phyloP scores from a whole-genome alignment of 129 eudicot species.

The Escallonia rubra region DNA sequence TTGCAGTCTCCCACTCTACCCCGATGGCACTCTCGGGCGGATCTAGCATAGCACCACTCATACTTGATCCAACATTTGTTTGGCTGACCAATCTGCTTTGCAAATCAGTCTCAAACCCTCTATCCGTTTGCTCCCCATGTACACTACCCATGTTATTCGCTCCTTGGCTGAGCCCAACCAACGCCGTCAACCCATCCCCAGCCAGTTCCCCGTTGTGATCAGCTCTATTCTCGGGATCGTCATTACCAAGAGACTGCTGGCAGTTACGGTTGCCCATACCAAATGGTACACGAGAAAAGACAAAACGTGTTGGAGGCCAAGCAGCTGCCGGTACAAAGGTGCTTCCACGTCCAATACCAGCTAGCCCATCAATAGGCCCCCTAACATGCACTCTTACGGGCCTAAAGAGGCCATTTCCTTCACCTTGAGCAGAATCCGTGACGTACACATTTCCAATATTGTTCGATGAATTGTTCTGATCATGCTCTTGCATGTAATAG shows the following conservation, averaged over 20 bases:
- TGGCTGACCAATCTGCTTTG: constrained; percentile 49
- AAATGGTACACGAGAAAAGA: constrained; percentile 87
- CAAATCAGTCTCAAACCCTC: constrained; percentile 46
- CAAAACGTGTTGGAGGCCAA: constrained; percentile 95
- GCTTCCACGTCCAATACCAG: constrained; percentile 95
- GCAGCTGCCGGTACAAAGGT: constrained; percentile 64
- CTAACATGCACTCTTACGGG: constrained; percentile 89
- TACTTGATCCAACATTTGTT: constrained; percentile 47
- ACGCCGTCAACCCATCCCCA: constrained; percentile 91
- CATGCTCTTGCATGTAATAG: constrained; percentile 81
- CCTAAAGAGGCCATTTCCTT: constrained; percentile 74
- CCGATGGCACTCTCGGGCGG: constrained; percentile 55
- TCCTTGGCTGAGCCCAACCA: constrained; percentile 97
- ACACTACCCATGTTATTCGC: constrained; percentile 24
- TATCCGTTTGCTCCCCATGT: constrained; percentile 41
- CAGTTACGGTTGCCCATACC: constrained; percentile 77
- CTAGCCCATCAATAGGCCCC: constrained; percentile 88
- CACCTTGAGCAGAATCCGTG: constrained; percentile 69
- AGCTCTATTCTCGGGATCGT: constrained; percentile 70
- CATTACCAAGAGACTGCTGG: constrained; percentile 85
- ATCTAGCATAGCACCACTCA: constrained; percentile 65
- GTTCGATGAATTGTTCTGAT: constrained; percentile 42
- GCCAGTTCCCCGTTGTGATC: constrained; percentile 71
- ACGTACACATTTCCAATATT: constrained; percentile 69
- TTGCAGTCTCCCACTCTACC: constrained; percentile 77